These are phyloP conservation scores for Suillus americanus DNA, from an alignment of 768 basidiomycete genomes.

Conservation along the genomic window DNA sequence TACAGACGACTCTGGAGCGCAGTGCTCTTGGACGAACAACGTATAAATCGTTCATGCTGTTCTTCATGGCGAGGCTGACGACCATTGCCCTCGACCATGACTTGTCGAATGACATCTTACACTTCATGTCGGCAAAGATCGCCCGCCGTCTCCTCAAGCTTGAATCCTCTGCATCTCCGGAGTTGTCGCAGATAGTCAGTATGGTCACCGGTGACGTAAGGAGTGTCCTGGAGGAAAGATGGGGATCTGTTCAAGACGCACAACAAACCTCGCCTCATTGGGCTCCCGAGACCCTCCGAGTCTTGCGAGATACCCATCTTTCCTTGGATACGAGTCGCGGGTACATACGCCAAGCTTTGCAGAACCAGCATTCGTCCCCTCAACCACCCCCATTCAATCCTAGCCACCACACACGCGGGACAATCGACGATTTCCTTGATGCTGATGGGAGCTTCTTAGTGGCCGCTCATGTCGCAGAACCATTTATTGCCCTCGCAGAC, in stretches of 20 bases:
- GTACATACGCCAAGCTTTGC: slow-evolving; percentile 27
- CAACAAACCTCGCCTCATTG: slow-evolving; percentile 31
- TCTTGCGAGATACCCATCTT: slow-evolving; percentile 31
- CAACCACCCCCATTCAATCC: slow-evolving; percentile 1
- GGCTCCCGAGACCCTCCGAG: slow-evolving; percentile 28
- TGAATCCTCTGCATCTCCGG: slow-evolving; percentile 12
- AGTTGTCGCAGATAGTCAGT: slow-evolving; percentile 14
- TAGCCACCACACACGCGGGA: slow-evolving; percentile 8
- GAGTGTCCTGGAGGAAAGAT: slow-evolving; percentile 31
- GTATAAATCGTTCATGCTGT: slow-evolving; percentile 37
- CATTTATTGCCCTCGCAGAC: slow-evolving; percentile 30
- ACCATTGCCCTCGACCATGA: slow-evolving; percentile 1
- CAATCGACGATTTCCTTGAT: slow-evolving; percentile 20
- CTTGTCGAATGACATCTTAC: slow-evolving; percentile 34
- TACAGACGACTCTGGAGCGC: slow-evolving; percentile 38
- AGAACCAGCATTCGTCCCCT: neutral
- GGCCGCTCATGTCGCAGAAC: slow-evolving; percentile 12
- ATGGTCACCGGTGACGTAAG: slow-evolving; percentile 17
- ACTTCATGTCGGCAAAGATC: slow-evolving; percentile 37
- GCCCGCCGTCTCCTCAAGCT: slow-evolving; percentile 39
- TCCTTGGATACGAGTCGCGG: slow-evolving; percentile 30
- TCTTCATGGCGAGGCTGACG: slow-evolving; percentile 24
- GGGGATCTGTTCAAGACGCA: slow-evolving; percentile 30
- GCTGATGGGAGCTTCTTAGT: slow-evolving; percentile 12
- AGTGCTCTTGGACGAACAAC: slow-evolving; percentile 10